Evolutionary conservation across 441 rosid species (phyloP), one percentile per base, ranked within the genome.

Genomic region (Gossypium laxum): DNA sequence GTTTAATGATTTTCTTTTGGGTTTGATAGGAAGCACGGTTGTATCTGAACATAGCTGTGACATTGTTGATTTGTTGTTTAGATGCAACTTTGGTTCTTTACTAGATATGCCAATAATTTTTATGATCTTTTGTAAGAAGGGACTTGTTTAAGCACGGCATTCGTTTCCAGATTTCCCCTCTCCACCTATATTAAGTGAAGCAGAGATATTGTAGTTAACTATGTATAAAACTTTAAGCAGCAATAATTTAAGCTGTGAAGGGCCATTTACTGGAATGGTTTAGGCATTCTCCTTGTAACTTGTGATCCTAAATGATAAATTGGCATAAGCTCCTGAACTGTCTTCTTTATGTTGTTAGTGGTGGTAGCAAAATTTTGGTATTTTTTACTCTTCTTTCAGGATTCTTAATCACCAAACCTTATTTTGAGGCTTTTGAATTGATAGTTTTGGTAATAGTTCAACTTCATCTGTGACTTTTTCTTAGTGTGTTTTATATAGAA

Each of bases 331-430:
- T 67, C 59, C 8, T 51, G 28, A 67, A 50, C 59, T 17, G 47
- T 50, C 28, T 50, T 26, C 15, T 50, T 50, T 67, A 28, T 51
- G 59, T 67, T 67, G 15, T 17, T 67, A 67, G 58, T 50, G 17
- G 48, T 51, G 24, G 17, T 28, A 67, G 45, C 45, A 50, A 28
- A 50, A 28, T 48, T 24, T 64, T 8, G 12, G 4, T 51, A 43
- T 17, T 51, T 17, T 28, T 50, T 4, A 10, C 19, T 67, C 26
- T 51, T 50, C 48, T 19, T 41, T 62, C 3, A 41, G 52, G 52
- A 38, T 41, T 28, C 28, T 50, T 50, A 19, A 19, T 63, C 30
- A 63, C 22, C 30, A 41, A 63, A 41, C 12, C 10, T 63, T 38
- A 34, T 38, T 18, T 19, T 18, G 32, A 28, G 10, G 18, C 21